A percentile compares a stretch with the other conserved stretches of the same genome.
These are phyloP conservation scores for Ustilago xerochloae DNA, from an alignment of 1,284 basidiomycete genomes.

Conservation along the genomic window DNA sequence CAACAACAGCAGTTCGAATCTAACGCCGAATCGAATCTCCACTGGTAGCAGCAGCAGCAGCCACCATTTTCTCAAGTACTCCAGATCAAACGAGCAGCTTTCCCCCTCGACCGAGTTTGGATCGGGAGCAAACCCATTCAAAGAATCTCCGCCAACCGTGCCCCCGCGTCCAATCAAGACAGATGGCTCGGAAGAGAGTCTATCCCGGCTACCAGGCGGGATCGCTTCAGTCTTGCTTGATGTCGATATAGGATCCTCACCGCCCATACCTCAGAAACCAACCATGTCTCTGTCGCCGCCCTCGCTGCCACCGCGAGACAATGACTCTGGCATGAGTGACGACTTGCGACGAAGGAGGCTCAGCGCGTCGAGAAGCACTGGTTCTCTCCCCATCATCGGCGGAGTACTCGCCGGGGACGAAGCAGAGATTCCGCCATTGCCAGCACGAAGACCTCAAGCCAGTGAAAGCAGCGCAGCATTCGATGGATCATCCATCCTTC, in stretches of 20 bases:
- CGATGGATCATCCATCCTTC: constrained; percentile 20
- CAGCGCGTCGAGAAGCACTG: constrained; percentile 36
- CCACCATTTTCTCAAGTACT: constrained; percentile 39
- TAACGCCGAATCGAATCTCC: constrained; percentile 19
- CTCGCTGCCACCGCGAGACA: constrained; percentile 13
- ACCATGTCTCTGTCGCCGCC: constrained; percentile 10
- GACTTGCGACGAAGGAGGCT: constrained; percentile 19
- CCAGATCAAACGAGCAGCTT: constrained; percentile 45
- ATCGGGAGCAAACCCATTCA: constrained; percentile 20
- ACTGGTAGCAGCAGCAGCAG: constrained; percentile 6
- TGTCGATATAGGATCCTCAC: constrained; percentile 6
- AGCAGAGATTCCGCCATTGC: constrained; percentile 13
- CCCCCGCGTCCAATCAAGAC: constrained; percentile 41
- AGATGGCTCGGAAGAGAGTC: constrained; percentile 30
- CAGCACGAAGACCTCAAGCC: constrained; percentile 14
- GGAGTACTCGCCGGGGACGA: constrained; percentile 4
- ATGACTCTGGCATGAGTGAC: neutral
- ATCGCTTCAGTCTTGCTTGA: constrained; percentile 28
- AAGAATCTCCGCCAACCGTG: constrained; percentile 18
- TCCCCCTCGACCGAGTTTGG: constrained; percentile 17
- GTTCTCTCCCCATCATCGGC: constrained; percentile 21
- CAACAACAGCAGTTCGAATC: neutral
- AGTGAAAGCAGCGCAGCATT: constrained; percentile 8
- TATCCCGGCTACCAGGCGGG: constrained; percentile 16
- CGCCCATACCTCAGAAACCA: neutral